These are phyloP conservation scores for Venturia aucupariae DNA, from an alignment of 2,329 filamentous ascomycete species.

Conservation along the genomic window DNA sequence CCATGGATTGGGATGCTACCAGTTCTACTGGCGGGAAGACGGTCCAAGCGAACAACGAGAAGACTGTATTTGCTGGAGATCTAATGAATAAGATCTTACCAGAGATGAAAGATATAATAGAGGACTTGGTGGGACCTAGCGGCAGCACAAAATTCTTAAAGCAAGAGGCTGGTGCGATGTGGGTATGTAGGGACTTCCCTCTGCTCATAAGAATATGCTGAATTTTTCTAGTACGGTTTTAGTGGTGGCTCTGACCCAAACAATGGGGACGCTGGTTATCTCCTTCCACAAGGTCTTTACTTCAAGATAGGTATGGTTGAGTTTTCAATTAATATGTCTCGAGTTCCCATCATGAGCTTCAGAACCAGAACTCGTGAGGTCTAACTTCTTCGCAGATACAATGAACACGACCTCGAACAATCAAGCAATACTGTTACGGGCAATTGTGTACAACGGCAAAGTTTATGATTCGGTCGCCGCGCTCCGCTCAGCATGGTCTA, in stretches of 20 bases:
- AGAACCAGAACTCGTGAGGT: conserved; percentile 29
- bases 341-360: too few relatives aligned
- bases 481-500: conserved; percentile 29
- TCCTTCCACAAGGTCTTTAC: conserved; percentile 1
- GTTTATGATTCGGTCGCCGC: conserved; percentile 29
- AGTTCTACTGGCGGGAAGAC: background rate
- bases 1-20: conserved; percentile 16
- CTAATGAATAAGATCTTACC: conserved; percentile 20
- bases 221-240: conserved; percentile 17
- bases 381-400: conserved; percentile 39
- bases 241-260: conserved; percentile 29
- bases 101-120: conserved; percentile 39
- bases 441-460: conserved; percentile 33
- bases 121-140: conserved; percentile 27
- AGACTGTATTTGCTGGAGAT: background rate
- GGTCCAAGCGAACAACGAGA: background rate
- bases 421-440: conserved; percentile 13
- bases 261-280: conserved; percentile 6
- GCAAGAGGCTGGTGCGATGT: background rate
- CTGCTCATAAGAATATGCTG: background rate
- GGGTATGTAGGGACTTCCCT: conserved; percentile 11
- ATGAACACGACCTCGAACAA: background rate
- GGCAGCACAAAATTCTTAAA: background rate
- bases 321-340: background rate
- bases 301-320: conserved; percentile 27